Base-by-base conservation (phyloP, 768 basidiomycete species). In the Phlegmacium glaucopus region DNA sequence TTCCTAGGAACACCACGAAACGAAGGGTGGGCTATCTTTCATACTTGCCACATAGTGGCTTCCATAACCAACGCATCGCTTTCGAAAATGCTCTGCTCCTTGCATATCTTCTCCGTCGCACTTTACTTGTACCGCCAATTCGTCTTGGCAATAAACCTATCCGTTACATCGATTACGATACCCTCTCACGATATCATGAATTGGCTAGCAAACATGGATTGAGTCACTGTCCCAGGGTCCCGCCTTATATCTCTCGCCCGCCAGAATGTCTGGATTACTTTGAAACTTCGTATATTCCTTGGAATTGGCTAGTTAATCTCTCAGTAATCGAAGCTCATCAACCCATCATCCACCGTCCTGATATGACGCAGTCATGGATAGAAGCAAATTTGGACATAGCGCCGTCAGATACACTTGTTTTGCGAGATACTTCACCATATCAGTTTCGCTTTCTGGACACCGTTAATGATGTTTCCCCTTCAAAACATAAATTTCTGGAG, bases 61-160 rank as follows among this genome's bases (percentile, higher is more conserved):
- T 88, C 54, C 87, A 92, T 65, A 92, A 90, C 63, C 88, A 92
- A 66, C 83, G 89, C 28, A 90, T 93, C 53, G 83, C 87, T 13
- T 76, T 93, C 50, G 87, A 92, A 67, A 93, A 93, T 57, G 90
- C 87, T 3, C 75, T 91, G 15, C 71, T 83, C n/a, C 76, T 92
- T 42, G 75, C 89, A 1, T 71, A 66, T 49, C 61, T 85, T 26
- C 76, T 90, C 49, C 83, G 85, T 66, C 83, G 88, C 50, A 93
- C 88, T 9, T 72, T 92, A 27, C 77, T 92, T 52, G 68, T 90
- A 27, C 89, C 90, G n/a, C 85, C 85, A 9, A 71, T 85, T 25
- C 80, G 82, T 32, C 77, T 90, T 6, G 86, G 87, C 32, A 63
- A 55, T 36, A 76, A 72, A 58, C 77, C 83, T 6, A 68, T 86